These are phyloP conservation scores for Lepidium campestre DNA, from an alignment of 441 rosid genomes.

Conservation along the genomic window DNA sequence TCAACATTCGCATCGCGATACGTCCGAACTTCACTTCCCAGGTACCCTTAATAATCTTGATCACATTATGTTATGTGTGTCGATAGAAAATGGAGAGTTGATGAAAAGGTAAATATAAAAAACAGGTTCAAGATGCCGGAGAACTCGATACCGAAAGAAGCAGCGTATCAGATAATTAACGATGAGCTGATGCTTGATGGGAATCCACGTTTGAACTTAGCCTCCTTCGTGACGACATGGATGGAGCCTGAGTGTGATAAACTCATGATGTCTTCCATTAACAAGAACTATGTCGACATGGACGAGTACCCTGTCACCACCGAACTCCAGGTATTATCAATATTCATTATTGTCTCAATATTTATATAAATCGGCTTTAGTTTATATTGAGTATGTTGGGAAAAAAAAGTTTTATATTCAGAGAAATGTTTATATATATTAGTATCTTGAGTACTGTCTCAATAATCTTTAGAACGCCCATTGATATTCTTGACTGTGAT, in stretches of 20 bases:
- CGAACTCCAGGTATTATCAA: constrained; percentile 37
- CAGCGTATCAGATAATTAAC: constrained; percentile 47
- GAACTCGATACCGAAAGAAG: constrained; percentile 45
- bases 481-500: too few relatives aligned
- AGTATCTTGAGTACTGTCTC: too few relatives aligned
- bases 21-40: constrained; percentile 46
- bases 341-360: neutral
- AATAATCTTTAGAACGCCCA: neutral
- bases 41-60: constrained; percentile 16
- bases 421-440: too few relatives aligned
- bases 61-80: neutral
- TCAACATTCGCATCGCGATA: constrained; percentile 54
- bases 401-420: too few relatives aligned
- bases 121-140: constrained; percentile 39
- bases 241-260: constrained; percentile 58
- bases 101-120: neutral
- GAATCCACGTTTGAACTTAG: constrained; percentile 43
- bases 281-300: constrained; percentile 53
- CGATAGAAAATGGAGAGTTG: neutral
- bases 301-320: constrained; percentile 54
- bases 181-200: constrained; percentile 55
- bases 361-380: too few relatives aligned
- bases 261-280: constrained; percentile 43
- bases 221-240: constrained; percentile 63
- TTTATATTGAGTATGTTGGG: too few relatives aligned